A percentile compares a stretch with the other conserved stretches of the same genome.
These are phyloP conservation scores for Adansonia grandidieri DNA, from an alignment of 441 rosid genomes.

Conservation along the genomic window DNA sequence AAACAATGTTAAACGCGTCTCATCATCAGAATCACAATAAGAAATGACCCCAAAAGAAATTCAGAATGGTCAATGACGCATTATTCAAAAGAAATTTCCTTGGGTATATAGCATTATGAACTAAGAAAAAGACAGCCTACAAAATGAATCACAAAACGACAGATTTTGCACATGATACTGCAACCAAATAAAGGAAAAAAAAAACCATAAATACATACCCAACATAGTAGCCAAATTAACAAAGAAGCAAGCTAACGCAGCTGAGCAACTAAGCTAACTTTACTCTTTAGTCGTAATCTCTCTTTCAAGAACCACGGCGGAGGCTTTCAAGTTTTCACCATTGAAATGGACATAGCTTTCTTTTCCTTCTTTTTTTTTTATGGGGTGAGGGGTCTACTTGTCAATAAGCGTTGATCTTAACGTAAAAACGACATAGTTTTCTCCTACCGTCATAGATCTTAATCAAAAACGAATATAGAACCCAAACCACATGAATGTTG, in stretches of 20 bases:
- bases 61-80: not conserved
- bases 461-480: conserved; percentile 10
- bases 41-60: not conserved
- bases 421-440: conserved; percentile 11
- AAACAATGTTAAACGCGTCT: not conserved
- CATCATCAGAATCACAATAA: not conserved
- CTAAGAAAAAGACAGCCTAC: not conserved
- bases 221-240: not conserved
- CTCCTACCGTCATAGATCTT: not conserved
- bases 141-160: not conserved
- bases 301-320: not conserved
- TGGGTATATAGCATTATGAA: not conserved
- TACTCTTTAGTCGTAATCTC: not conserved
- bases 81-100: not conserved
- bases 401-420: not conserved
- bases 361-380: not conserved
- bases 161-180: not conserved
- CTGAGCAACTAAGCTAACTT: conserved; percentile 6
- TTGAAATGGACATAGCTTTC: not conserved
- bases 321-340: conserved; percentile 1
- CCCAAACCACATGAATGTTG: conserved; percentile 14
- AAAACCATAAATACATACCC: not conserved
- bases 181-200: not conserved
- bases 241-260: not conserved
- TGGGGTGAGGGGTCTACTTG: too few species aligned